Evolutionary conservation across 257 asterid species (phyloP), one percentile per base, ranked within the genome.

Genomic region (Echites panduratus): DNA sequence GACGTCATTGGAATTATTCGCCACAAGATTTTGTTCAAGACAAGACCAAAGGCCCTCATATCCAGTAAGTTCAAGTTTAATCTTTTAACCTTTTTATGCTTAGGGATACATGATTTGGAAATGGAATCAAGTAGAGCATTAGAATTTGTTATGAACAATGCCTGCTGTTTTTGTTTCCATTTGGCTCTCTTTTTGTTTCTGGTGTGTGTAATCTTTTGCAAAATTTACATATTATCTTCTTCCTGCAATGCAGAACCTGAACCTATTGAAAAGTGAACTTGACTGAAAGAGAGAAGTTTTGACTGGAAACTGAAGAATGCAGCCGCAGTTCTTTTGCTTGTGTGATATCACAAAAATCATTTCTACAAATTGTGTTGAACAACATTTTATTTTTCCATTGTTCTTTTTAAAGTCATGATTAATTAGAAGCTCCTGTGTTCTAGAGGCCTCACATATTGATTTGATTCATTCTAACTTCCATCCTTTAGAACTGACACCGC

Each of bases 31-130:
- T 68, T 94, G 71, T 94, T 91, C 87, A 94, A 90, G 80, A 91
- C 92, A 78, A 91, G 99, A 84, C 99, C 99, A 10, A 92, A 78
- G 83, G 97, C 99, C 45, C 91, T 91, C 35, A 94, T 91, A 76
- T 84, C 99, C 26, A 84, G 97, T 90, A 83, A 85, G 89, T 32
- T 50, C 52, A 29, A 61, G 24, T 65, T 59, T 49, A 10, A 40
- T 66, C 54, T 3, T 54, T 54, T 75, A 17, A n/a, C 2, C 16
- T 7, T 16, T 19, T 27, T 49, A 50, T 16, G 59, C 44, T 16
- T 6, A 56, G 19, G 41, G 10, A 59, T 14, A 13, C n/a, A 59
- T 27, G 41, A 59, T 29, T 29, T 32, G 43, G 41, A 59, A 59
- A 59, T 13, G 66, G 7, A 14, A 59, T 10, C 4, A n/a, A 13